phyloP scores from a whole-genome alignment of 208 protist genomes.

The Wallacemonas sp. region DNA sequence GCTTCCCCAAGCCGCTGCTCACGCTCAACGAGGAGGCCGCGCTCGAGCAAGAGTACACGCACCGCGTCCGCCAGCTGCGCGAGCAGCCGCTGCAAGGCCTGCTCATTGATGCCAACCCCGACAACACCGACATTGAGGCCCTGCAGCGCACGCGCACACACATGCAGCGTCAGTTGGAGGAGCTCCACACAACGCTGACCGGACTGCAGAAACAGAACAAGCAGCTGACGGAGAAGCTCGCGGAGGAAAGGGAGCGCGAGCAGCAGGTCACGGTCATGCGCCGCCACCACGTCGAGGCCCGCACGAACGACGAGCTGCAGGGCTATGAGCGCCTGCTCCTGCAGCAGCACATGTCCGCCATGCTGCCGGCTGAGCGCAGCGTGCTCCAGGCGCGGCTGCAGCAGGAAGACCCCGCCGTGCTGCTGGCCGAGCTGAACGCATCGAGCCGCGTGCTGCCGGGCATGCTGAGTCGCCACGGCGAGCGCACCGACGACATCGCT shows the following conservation, averaged over 20 bases:
- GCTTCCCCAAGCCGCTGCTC: slow-evolving; percentile 73
- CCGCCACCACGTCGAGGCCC: slow-evolving; percentile 34
- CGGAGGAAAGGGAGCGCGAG: slow-evolving; percentile 69
- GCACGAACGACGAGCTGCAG: slow-evolving; percentile 25
- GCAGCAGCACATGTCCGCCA: slow-evolving; percentile 23
- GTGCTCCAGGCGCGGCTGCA: neutral
- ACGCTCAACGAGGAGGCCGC: slow-evolving; percentile 71
- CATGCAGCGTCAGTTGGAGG: slow-evolving; percentile 69
- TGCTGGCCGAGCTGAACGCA: slow-evolving; percentile 11
- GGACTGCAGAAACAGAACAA: slow-evolving; percentile 81
- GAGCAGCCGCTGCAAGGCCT: slow-evolving; percentile 31
- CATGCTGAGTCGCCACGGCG: neutral
- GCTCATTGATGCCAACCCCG: slow-evolving; percentile 76
- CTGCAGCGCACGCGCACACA: slow-evolving; percentile 61
- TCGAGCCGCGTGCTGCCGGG: neutral
- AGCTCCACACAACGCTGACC: slow-evolving; percentile 50
- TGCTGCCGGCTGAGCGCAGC: neutral
- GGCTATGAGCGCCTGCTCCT: slow-evolving; percentile 27
- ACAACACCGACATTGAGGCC: slow-evolving; percentile 66
- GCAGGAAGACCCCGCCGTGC: neutral
- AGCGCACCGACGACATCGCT: slow-evolving; percentile 9
- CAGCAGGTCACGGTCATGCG: slow-evolving; percentile 70
- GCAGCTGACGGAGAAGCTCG: slow-evolving; percentile 77
- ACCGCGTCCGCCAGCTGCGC: slow-evolving; percentile 10
- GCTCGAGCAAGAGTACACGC: slow-evolving; percentile 20